These are phyloP conservation scores for Citrus hindsii DNA, from an alignment of 345 rosid genomes.

Conservation along the genomic window DNA sequence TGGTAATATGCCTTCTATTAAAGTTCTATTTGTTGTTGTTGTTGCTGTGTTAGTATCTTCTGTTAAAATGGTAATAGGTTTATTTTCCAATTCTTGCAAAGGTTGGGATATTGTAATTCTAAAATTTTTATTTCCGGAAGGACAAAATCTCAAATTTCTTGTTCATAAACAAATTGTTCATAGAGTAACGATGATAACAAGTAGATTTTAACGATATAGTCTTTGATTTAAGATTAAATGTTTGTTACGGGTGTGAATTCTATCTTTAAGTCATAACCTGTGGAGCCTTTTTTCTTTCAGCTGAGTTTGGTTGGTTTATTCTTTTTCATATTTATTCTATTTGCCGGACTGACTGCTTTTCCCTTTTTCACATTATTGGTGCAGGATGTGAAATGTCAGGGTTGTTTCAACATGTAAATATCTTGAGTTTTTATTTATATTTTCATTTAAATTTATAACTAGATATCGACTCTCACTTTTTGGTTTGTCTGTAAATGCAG, in stretches of 20 bases:
- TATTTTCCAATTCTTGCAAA: not conserved
- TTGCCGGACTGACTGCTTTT: not conserved
- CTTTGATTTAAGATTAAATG: not conserved
- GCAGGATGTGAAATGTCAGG: slow-evolving; percentile 79
- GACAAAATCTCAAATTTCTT: not conserved
- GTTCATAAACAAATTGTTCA: not conserved
- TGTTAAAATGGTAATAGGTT: not conserved
- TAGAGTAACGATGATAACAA: not conserved
- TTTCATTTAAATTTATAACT: not conserved
- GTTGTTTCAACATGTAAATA: slow-evolving; percentile 73
- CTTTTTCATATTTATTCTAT: not conserved
- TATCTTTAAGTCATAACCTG: not conserved
- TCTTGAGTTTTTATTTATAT: not conserved
- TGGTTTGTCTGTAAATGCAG: slow-evolving; percentile 25
- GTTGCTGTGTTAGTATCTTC: not conserved
- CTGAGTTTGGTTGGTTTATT: not conserved
- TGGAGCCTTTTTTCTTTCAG: too few species aligned
- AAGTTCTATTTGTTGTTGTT: not conserved
- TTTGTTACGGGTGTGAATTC: not conserved
- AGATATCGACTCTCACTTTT: not conserved
- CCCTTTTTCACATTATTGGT: not conserved
- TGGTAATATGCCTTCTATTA: slow-evolving; percentile 28
- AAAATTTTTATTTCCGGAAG: not conserved
- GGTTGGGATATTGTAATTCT: not conserved
- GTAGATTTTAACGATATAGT: not conserved